Conservation (phyloP, 805 yeast genomes). For the Saccharomycopsis babjevae region DNA sequence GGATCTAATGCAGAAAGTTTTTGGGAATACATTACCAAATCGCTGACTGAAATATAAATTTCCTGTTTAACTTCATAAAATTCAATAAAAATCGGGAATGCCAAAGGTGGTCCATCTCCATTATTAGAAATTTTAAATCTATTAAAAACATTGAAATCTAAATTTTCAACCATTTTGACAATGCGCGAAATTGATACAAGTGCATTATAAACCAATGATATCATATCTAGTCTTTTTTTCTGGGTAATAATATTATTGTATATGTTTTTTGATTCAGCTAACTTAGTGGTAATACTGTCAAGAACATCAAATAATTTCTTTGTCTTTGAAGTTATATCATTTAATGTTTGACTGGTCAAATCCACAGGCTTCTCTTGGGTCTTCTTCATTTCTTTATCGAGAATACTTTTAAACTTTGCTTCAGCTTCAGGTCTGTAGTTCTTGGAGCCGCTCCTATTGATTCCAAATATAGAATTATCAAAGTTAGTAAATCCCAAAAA, state of each 20-base stretch:
- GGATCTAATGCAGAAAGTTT: slow-evolving; percentile 64
- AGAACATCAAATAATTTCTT: slow-evolving; percentile 31
- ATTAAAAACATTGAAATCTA: slow-evolving; percentile 48
- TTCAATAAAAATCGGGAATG: slow-evolving; percentile 40
- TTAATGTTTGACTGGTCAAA: slow-evolving; percentile 41
- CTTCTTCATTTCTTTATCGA: background rate
- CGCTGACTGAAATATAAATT: slow-evolving; percentile 49
- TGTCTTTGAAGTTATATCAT: slow-evolving; percentile 28
- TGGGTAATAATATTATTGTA: slow-evolving; percentile 29
- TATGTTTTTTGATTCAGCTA: slow-evolving; percentile 31
- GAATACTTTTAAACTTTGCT: background rate
- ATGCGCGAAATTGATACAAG: slow-evolving; percentile 39
- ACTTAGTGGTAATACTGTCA: slow-evolving; percentile 32
- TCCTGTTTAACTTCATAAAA: slow-evolving; percentile 68
- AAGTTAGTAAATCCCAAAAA: background rate
- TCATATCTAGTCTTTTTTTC: slow-evolving; percentile 41
- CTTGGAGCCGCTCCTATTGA: background rate
- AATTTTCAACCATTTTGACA: slow-evolving; percentile 45
- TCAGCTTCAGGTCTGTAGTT: background rate
- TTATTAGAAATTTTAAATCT: slow-evolving; percentile 12
- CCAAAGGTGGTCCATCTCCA: slow-evolving; percentile 8
- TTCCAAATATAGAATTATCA: background rate
- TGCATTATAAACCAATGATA: slow-evolving; percentile 43
- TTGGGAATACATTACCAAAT: slow-evolving; percentile 58
- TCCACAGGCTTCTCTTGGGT: slow-evolving; percentile 19